phyloP scores from a whole-genome alignment of 2,329 filamentous ascomycete genomes.

The Exophiala aquamarina region DNA sequence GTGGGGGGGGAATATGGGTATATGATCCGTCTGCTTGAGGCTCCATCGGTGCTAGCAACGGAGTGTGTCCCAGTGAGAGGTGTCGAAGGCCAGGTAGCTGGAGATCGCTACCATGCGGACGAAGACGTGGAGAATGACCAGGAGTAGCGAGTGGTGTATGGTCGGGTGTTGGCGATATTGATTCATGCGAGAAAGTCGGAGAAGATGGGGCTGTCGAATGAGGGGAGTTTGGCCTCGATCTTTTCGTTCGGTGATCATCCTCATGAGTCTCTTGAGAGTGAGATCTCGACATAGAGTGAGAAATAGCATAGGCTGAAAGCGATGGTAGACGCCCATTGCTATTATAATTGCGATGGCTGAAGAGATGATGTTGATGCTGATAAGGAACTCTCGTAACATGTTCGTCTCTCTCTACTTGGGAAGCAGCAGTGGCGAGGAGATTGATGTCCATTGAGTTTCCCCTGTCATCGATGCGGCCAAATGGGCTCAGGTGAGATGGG shows the following conservation, averaged over 20 bases:
- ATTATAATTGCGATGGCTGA: conserved; percentile 45
- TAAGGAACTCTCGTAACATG: conserved; percentile 42
- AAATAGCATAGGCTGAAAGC: conserved; percentile 71
- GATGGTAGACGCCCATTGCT: conserved; percentile 67
- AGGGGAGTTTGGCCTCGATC: conserved; percentile 88
- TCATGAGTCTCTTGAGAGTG: conserved; percentile 61
- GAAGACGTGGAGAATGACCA: conserved; percentile 87
- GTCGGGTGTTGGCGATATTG: conserved; percentile 89
- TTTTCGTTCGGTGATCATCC: conserved; percentile 77
- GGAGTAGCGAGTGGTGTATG: conserved; percentile 98
- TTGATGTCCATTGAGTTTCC: conserved; percentile 62
- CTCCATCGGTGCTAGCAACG: conserved; percentile 71
- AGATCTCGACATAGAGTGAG: conserved; percentile 84
- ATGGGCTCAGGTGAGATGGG: conserved; percentile 49
- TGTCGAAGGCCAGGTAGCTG: conserved; percentile 86
- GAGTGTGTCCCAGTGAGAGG: conserved; percentile 64
- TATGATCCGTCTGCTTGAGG: conserved; percentile 61
- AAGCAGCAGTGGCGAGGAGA: conserved; percentile 68
- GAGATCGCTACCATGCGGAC: conserved; percentile 71
- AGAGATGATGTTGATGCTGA: conserved; percentile 48
- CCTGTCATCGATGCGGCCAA: conserved; percentile 50
- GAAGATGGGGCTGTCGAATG: conserved; percentile 95
- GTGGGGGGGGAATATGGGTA: conserved; percentile 52
- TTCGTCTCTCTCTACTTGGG: conserved; percentile 65
- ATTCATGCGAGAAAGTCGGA: conserved; percentile 94